phyloP scores from a whole-genome alignment of 768 basidiomycete species.

The Leccinum pellstonianum region DNA sequence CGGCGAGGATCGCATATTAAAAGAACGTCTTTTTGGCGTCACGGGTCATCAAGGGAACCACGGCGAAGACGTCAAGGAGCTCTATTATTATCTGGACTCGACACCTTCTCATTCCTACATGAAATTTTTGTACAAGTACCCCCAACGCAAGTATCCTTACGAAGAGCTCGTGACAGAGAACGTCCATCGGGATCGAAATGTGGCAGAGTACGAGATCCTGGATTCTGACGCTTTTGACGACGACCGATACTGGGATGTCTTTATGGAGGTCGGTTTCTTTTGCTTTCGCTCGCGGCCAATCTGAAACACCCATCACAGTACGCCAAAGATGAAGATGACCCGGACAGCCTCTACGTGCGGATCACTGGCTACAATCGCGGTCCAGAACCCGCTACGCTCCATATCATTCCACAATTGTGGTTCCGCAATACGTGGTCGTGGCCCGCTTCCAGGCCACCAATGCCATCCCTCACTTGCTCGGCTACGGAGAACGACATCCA shows the following conservation, averaged over 20 bases:
- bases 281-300: constrained; percentile 5
- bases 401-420: constrained; percentile 94
- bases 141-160: constrained; percentile 89
- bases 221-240: constrained; percentile 92
- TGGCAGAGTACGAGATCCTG: constrained; percentile 89
- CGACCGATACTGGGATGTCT: constrained; percentile 97
- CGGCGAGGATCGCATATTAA: constrained; percentile 88
- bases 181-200: constrained; percentile 76
- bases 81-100: constrained; percentile 98
- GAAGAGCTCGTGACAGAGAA: constrained; percentile 90
- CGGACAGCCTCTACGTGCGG: constrained; percentile 86
- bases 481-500: constrained; percentile 48
- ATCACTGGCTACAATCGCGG: constrained; percentile 97
- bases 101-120: constrained; percentile 99
- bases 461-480: constrained; percentile 60
- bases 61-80: constrained; percentile 98
- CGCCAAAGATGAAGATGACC: constrained; percentile 93
- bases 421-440: constrained; percentile 99
- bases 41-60: constrained; percentile 98
- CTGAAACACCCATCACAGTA: constrained; percentile 53
- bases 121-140: constrained; percentile 99
- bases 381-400: constrained; percentile 89
- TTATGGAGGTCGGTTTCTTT: constrained; percentile 74
- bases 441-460: constrained; percentile 64
- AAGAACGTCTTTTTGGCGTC: constrained; percentile 94